These are phyloP conservation scores for Whalleya microplaca DNA, from an alignment of 2,329 filamentous ascomycete species.

Conservation along the genomic window DNA sequence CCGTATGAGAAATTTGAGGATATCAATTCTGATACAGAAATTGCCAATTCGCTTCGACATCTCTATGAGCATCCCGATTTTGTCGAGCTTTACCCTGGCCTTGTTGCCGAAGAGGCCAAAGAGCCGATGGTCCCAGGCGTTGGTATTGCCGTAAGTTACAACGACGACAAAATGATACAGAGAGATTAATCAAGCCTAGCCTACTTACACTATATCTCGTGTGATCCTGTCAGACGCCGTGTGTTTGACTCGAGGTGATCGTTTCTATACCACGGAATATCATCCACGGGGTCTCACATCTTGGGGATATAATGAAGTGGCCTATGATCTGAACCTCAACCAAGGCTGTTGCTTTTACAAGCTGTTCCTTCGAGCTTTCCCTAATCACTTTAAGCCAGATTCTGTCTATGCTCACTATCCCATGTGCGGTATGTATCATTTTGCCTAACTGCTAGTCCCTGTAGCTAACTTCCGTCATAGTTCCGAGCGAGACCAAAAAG, in stretches of 20 bases:
- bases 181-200: constrained; percentile 37
- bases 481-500: constrained; percentile 71
- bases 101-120: constrained; percentile 78
- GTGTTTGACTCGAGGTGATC: constrained; percentile 75
- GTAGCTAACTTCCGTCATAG: constrained; percentile 39
- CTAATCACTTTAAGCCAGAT: constrained; percentile 75
- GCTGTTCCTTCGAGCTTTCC: constrained; percentile 78
- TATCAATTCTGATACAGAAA: constrained; percentile 76
- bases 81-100: constrained; percentile 79
- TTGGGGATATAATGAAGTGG: constrained; percentile 79
- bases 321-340: constrained; percentile 74
- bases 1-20: constrained; percentile 79
- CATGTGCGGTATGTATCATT: constrained; percentile 45
- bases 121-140: constrained; percentile 73
- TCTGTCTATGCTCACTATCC: constrained; percentile 83
- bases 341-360: constrained; percentile 87
- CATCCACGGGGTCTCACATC: constrained; percentile 75
- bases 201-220: constrained; percentile 76
- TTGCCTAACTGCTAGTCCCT: not conserved
- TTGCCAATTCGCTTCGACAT: constrained; percentile 66
- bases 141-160: constrained; percentile 59
- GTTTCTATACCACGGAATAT: constrained; percentile 81
- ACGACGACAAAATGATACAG: not conserved
- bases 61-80: constrained; percentile 80
- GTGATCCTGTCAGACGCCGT: constrained; percentile 80